phyloP scores from a whole-genome alignment of 192 early-diverging fungal genomes.

The Coemansia sp. region DNA sequence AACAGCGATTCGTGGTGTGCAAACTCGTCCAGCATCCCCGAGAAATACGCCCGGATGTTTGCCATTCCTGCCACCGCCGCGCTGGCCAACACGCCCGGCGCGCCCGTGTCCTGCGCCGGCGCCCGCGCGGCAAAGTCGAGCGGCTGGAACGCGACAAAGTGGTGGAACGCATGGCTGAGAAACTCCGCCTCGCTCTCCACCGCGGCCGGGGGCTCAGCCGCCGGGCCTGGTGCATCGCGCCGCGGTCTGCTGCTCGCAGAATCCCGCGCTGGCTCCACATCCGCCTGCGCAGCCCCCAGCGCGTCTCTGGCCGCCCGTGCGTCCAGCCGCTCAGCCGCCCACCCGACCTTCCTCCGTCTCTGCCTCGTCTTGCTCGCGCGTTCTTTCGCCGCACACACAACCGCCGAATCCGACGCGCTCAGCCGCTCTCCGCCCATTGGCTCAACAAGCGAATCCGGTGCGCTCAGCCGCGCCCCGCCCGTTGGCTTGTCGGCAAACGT shows the following conservation, averaged over 20 bases:
- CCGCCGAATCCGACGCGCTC: not conserved
- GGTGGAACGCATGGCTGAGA: slow-evolving; percentile 28
- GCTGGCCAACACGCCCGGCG: not conserved
- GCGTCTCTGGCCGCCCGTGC: not conserved
- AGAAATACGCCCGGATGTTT: slow-evolving; percentile 20
- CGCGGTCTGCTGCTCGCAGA: not conserved
- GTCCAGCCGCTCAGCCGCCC: not conserved
- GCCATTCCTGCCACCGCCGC: not conserved
- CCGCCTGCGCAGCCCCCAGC: not conserved
- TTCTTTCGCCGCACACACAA: not conserved
- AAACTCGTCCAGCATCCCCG: slow-evolving; percentile 24
- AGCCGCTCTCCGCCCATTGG: not conserved
- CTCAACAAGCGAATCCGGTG: not conserved
- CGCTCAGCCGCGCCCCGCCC: not conserved
- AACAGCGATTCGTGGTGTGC: slow-evolving; percentile 21
- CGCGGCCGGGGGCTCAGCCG: not conserved
- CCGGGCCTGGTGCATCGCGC: not conserved
- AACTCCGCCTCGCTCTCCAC: slow-evolving; percentile 23
- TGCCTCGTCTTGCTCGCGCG: not conserved
- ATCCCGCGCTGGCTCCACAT: not conserved
- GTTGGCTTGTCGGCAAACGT: slow-evolving; percentile 23
- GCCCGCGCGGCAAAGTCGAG: slow-evolving; percentile 25
- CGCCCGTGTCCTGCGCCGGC: not conserved
- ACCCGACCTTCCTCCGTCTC: not conserved
- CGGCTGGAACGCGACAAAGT: slow-evolving; percentile 43